Evolutionary conservation across 2,329 filamentous ascomycete genomes (phyloP), one percentile per base, ranked within the genome.

Genomic region (Teratosphaeria zuluensis): DNA sequence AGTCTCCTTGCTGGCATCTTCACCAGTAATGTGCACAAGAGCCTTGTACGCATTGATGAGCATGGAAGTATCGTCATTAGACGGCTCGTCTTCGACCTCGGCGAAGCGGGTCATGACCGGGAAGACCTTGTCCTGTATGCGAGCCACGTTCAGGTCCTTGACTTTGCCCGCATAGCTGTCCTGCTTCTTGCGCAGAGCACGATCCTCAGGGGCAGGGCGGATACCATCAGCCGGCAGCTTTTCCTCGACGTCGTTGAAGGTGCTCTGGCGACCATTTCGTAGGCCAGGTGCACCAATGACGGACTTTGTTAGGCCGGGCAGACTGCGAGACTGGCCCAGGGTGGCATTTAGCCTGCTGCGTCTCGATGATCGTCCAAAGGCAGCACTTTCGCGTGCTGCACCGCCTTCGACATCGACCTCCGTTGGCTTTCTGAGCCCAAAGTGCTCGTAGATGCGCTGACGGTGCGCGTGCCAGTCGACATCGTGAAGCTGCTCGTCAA

Each of bases 381-480:
- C 75, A n/a, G 77, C 77, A 54, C 21, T 61, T 54, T 61, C 62
- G 54, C 11, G 38, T 51, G 58, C 55, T n/a, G 65, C 66, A 54
- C 72, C 61, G 70, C 70, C 63, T 59, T 70, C 61, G 30, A 68
- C 68, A 56, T 74, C 74, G 16, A 24, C 21, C 56, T 38, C 35
- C 3, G 67, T 64, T 21, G 71, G 77, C 62, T 75, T 77, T 51
- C 77, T 80, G 16, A 99, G 87, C 14, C 94, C 94, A 73, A 99
- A 97, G 74, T 99, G 94, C 69, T 96, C 86, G 74, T 96, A 97
- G 63, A 99, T 96, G 64, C 86, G 86, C 73, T 89, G 90, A 62
- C 92, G 87, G 76, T 97, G 92, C 16, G 88, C 87, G 66, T 96
- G 92, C 92, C 94, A 97, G 72, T 97, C 91, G 78, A 95, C 87